Evolutionary conservation across 1,139 yeast species (phyloP), one percentile per base, ranked within the genome.

Genomic region (Hanseniaspora sp.): DNA sequence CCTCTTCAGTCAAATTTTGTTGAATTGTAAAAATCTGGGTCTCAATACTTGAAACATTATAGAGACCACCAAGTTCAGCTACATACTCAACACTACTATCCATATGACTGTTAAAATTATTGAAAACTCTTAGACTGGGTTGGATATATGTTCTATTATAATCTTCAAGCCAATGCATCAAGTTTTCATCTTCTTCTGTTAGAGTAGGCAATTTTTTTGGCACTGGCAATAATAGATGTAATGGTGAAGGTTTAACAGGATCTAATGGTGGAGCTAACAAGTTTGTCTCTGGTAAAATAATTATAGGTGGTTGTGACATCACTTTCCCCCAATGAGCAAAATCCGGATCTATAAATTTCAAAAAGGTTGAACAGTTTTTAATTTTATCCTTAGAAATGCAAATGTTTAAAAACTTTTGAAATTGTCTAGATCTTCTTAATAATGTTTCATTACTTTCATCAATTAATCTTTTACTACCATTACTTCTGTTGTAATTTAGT

Each of bases 271-370:
- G 82, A 3, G 82, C 82, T 53, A 74, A 66, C 28, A 75, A 65
- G 64, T 83, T 63, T 70, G 80, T 67, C 64, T 76, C 63, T 2
- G 83, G 83, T 41, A 79, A 62, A 43, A 71, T 68, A 7, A 74
- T 78, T 66, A 66, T 80, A 66, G 77, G 86, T 61, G 88, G 85
- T 63, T 78, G 65, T 51, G 64, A 67, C 53, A 77, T 60, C 1
- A 78, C 80, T 61, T 76, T 79, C 51, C 66, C 67, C 95, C 95
- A 92, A 60, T 80, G 78, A 3, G 55, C 31, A 12, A 87, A 80
- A 58, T 84, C 84, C 9, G 96, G 95, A 63, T 87, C 95, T 58
- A 92, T 68, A 64, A 92, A 92, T 64, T 84, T 80, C 51, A 80
- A 78, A 63, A 87, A 86, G 46, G 86, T 81, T 40, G 76, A 76